Evolutionary conservation across 257 asterid species (phyloP).

Genomic region (Scutellaria galericulata): DNA sequence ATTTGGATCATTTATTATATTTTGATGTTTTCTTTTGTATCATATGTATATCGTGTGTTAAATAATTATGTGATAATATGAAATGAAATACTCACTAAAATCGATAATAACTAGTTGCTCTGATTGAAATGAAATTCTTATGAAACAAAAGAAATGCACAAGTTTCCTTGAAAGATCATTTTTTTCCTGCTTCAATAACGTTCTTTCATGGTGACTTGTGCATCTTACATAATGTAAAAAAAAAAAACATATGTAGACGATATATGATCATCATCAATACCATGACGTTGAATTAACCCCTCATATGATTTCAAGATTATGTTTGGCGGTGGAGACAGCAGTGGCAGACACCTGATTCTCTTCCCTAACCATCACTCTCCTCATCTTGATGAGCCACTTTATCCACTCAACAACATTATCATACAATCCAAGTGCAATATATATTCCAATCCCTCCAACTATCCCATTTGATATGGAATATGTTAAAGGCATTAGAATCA

Average conservation of each 20-base stretch:
- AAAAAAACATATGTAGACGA: not conserved
- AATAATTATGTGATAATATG: no score
- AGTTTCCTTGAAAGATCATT: slow-evolving; percentile 46
- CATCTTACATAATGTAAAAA: slow-evolving; percentile 31
- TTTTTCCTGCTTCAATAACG: slow-evolving; percentile 4
- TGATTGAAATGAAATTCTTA: not conserved
- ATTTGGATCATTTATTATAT: no score
- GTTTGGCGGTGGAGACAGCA: slow-evolving; percentile 28
- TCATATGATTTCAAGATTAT: slow-evolving; percentile 33
- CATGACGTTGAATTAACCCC: not conserved
- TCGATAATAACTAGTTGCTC: not conserved
- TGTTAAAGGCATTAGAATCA: slow-evolving; percentile 73
- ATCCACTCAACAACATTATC: slow-evolving; percentile 44
- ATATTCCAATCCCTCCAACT: slow-evolving; percentile 72
- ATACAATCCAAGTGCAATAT: slow-evolving; percentile 53
- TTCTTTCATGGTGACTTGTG: slow-evolving; percentile 67
- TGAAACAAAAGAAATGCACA: slow-evolving; percentile 50
- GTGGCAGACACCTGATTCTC: slow-evolving; percentile 70
- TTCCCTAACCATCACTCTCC: slow-evolving; percentile 58
- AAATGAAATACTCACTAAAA: no score
- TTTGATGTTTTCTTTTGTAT: no score
- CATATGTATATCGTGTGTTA: no score
- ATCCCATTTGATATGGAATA: slow-evolving; percentile 81
- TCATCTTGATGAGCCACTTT: slow-evolving; percentile 53
- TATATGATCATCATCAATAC: not conserved